phyloP scores from a whole-genome alignment of 2,329 filamentous ascomycete species.

The Cytospora piceicola region DNA sequence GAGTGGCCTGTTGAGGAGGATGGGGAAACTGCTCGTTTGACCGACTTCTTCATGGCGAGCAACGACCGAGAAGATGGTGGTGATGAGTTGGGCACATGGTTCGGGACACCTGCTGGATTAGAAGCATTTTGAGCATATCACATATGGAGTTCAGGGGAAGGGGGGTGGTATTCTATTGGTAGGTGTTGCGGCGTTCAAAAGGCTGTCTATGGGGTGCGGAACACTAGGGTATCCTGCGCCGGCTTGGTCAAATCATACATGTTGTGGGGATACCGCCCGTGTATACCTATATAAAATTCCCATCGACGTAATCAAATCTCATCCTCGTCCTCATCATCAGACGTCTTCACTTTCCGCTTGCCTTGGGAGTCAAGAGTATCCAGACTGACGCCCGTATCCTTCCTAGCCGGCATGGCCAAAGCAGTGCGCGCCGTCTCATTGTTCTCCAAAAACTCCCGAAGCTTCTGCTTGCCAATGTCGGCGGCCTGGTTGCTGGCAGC shows the following conservation, averaged over 20 bases:
- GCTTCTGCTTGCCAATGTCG: constrained; percentile 87
- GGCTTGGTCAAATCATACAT: constrained; percentile 14
- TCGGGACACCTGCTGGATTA: constrained; percentile 70
- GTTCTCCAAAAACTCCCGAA: constrained; percentile 86
- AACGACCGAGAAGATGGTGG: constrained; percentile 50
- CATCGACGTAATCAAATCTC: constrained; percentile 50
- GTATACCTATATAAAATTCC: constrained; percentile 24
- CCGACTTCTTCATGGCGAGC: constrained; percentile 69
- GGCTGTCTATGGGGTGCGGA: constrained; percentile 17
- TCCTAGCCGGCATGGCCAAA: constrained; percentile 69
- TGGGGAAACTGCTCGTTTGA: constrained; percentile 69
- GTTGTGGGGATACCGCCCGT: background rate
- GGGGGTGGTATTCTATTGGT: constrained; percentile 6
- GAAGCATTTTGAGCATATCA: constrained; percentile 66
- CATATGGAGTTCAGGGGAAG: constrained; percentile 22
- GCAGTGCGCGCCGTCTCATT: constrained; percentile 85
- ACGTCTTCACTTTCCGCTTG: constrained; percentile 49
- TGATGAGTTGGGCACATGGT: constrained; percentile 80
- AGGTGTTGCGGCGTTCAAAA: constrained; percentile 15
- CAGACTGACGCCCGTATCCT: constrained; percentile 58
- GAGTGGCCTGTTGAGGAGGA: constrained; percentile 84
- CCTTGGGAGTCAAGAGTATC: constrained; percentile 64
- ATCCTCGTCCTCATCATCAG: constrained; percentile 58
- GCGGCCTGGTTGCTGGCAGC: constrained; percentile 85
- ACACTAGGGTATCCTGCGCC: constrained; percentile 26